Conservation (phyloP, 129 eudicot species). For the Mikania micrantha region DNA sequence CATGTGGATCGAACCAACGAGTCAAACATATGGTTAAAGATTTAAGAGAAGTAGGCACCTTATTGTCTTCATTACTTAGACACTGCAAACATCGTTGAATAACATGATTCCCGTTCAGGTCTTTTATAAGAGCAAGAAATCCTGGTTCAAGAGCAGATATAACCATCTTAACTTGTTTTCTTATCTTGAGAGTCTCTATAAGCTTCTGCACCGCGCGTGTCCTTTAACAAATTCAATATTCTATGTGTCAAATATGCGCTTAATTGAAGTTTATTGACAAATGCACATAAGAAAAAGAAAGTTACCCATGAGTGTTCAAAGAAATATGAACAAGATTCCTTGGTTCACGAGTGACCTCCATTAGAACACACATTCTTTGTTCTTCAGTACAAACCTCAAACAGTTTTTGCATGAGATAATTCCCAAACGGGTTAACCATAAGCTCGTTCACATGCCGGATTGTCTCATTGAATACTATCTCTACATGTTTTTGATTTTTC, state of each 20-base stretch:
- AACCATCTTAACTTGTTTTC: slow-evolving; percentile 51
- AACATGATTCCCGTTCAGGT: slow-evolving; percentile 77
- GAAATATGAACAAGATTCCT: slow-evolving; percentile 46
- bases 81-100: slow-evolving; percentile 59
- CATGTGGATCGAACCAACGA: too few relatives aligned
- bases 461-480: slow-evolving; percentile 49
- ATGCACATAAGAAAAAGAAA: not conserved
- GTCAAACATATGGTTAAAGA: not conserved
- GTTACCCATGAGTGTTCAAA: slow-evolving; percentile 64
- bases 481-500: slow-evolving; percentile 43
- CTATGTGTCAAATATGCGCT: not conserved
- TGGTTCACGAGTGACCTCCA: slow-evolving; percentile 39
- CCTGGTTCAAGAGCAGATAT: slow-evolving; percentile 56
- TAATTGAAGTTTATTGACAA: not conserved
- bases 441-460: slow-evolving; percentile 51
- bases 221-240: slow-evolving; percentile 29
- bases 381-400: slow-evolving; percentile 64
- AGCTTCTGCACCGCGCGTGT: slow-evolving; percentile 72
- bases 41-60: slow-evolving; percentile 32
- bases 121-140: slow-evolving; percentile 58
- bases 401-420: slow-evolving; percentile 69
- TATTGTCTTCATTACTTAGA: slow-evolving; percentile 49
- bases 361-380: slow-evolving; percentile 45
- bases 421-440: slow-evolving; percentile 64
- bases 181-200: slow-evolving; percentile 55